Evolutionary conservation across 2,329 filamentous ascomycete species (phyloP), one percentile per base, ranked within the genome.

Genomic region (Beauveria medogensis): DNA sequence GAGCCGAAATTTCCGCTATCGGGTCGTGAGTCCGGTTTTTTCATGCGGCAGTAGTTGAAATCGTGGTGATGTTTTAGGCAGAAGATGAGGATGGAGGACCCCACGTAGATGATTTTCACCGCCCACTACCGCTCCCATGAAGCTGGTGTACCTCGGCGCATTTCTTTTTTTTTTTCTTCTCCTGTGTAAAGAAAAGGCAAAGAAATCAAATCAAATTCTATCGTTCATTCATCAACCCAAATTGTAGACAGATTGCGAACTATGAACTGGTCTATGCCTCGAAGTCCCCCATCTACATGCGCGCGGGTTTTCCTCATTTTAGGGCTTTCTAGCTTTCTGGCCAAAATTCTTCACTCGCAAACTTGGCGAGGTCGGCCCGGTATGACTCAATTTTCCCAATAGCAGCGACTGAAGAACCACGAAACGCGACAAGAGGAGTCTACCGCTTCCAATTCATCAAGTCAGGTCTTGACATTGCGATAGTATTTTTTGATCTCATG

Each of bases 71-170:
- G 59, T 54, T 58, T 62, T n/a, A 30, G 60, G 55, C 60, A 62
- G 60, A 62, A 62, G 59, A 43, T 34, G 30, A 47, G 43, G 34
- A 50, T 56, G 30, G 30, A 53, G 41, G 34, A 62, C 60, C 60
- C 60, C 60, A 62, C 60, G 55, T 59, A 37, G 43, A 51, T 26
- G 48, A 44, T 53, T 54, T 59, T 62, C 60, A 62, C 60, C 60
- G 60, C 60, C 60, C 60, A 62, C 59, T 51, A 10, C 6, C 9
- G 37, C 22, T 28, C n/a, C 4, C 20, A 9, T 5, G 18, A 24
- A 28, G 22, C 28, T 50, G 55, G 37, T 24, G 24, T 34, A 24
- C 24, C 43, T 26, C n/a, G 43, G 24, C 22, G 41, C 28, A 26
- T 4, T n/a, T 20, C 18, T 7, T 1, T 43, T 18, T 16, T 14